Percentiles rank a stretch among this genome's conserved stretches.
Evolutionary conservation across 2,329 filamentous ascomycete species (phyloP).

Genomic region (Aspergillus pseudoviridinutans): DNA sequence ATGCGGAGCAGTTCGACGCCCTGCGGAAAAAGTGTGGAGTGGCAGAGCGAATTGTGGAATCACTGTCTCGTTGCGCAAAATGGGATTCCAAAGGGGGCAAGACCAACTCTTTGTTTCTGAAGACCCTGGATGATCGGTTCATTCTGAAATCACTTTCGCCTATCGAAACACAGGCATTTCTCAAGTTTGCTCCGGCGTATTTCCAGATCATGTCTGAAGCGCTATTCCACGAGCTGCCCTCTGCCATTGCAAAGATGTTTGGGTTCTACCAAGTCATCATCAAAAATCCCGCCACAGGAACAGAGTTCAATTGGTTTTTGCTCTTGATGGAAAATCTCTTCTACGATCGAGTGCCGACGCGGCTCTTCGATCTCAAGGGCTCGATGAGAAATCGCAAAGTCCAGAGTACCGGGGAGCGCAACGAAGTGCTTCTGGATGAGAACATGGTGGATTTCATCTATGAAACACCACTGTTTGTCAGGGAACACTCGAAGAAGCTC

Average conservation of each 20-base stretch:
- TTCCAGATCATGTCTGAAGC: constrained; percentile 97
- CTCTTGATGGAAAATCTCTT: constrained; percentile 97
- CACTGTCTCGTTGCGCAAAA: constrained; percentile 88
- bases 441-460: constrained; percentile 99
- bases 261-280: constrained; percentile 97
- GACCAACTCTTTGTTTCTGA: constrained; percentile 94
- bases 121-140: constrained; percentile 90
- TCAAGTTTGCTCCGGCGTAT: constrained; percentile 93
- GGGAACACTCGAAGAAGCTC: constrained; percentile 93
- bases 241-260: constrained; percentile 98
- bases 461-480: constrained; percentile 88
- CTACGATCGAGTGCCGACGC: constrained; percentile 84
- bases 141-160: constrained; percentile 88
- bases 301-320: constrained; percentile 91
- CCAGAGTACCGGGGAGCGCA: constrained; percentile 88
- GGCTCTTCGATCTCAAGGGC: constrained; percentile 93
- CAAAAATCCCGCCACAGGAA: constrained; percentile 86
- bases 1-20: constrained; percentile 95
- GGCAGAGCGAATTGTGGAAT: constrained; percentile 90
- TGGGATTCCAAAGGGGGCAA: constrained; percentile 99
- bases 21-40: constrained; percentile 89
- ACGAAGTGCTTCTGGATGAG: constrained; percentile 94
- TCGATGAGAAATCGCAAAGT: constrained; percentile 99
- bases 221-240: constrained; percentile 89
- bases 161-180: constrained; percentile 88